These are phyloP conservation scores for Geranium rotundifolium DNA, from an alignment of 345 rosid species.

Conservation along the genomic window DNA sequence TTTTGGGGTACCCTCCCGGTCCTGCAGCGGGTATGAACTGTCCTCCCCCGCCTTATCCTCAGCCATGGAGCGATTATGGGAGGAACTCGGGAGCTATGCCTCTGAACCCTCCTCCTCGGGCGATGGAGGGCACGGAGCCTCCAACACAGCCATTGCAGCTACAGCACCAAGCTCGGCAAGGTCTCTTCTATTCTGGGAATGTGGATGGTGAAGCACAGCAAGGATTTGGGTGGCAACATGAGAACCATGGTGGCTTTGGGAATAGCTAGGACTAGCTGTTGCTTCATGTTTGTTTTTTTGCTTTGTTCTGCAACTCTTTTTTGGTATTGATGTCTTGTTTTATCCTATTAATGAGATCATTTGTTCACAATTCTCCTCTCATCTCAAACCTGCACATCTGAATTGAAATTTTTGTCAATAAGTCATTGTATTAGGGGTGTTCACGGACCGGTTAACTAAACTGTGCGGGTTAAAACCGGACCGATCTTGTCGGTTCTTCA, in stretches of 20 bases:
- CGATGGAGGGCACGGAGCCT: constrained; percentile 33
- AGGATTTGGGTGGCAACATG: constrained; percentile 66
- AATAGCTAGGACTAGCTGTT: constrained; percentile 35
- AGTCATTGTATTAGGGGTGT: too few species aligned
- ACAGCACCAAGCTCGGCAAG: constrained; percentile 34
- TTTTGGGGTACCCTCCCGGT: constrained; percentile 58
- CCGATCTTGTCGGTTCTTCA: too few species aligned
- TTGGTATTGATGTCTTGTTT: too few species aligned
- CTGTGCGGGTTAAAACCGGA: too few species aligned
- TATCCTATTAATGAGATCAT: too few species aligned
- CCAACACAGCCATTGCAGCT: constrained; percentile 32
- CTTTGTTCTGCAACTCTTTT: too few species aligned
- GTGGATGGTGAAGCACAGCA: constrained; percentile 42
- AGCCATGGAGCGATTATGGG: constrained; percentile 53
- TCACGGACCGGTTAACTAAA: too few species aligned
- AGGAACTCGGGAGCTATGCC: constrained; percentile 25
- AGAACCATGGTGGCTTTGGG: constrained; percentile 61
- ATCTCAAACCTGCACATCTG: too few species aligned
- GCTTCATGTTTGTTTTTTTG: not conserved
- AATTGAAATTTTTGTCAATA: too few species aligned
- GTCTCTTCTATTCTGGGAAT: constrained; percentile 39
- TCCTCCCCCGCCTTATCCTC: constrained; percentile 38
- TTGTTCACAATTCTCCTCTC: too few species aligned
- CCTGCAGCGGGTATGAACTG: constrained; percentile 40
- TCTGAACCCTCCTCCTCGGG: constrained; percentile 3